These are phyloP conservation scores for Nothophoma quercina DNA, from an alignment of 2,329 filamentous ascomycete genomes.

Conservation along the genomic window DNA sequence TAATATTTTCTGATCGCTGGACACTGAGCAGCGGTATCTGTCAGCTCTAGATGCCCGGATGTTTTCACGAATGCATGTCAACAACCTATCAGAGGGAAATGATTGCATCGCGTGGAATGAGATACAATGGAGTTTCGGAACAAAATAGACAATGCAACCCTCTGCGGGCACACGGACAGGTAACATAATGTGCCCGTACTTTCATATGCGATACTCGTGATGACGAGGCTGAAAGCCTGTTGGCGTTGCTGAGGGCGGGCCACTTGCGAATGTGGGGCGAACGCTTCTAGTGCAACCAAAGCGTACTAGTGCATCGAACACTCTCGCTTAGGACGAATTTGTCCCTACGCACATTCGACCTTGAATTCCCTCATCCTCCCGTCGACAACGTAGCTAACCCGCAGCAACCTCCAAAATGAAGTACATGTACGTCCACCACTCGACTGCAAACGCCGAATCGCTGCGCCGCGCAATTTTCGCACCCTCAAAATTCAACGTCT, in stretches of 20 bases:
- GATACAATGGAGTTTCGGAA: too few relatives aligned
- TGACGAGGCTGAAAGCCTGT: neutral
- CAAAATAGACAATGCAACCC: too few relatives aligned
- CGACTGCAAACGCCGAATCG: constrained; percentile 20
- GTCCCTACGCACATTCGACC: too few relatives aligned
- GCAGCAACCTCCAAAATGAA: constrained; percentile 78
- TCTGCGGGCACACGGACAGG: too few relatives aligned
- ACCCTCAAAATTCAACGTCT: constrained; percentile 20
- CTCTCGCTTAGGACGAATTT: too few relatives aligned
- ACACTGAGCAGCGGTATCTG: too few relatives aligned
- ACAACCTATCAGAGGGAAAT: too few relatives aligned
- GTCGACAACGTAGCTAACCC: constrained; percentile 46
- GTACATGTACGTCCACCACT: constrained; percentile 72
- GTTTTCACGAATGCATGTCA: too few relatives aligned
- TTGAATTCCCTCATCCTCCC: constrained; percentile 26
- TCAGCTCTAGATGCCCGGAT: too few relatives aligned
- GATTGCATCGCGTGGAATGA: too few relatives aligned
- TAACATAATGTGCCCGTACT: too few relatives aligned
- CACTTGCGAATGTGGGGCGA: neutral
- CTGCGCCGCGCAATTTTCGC: constrained; percentile 21
- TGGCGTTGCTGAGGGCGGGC: neutral
- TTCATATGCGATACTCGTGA: neutral
- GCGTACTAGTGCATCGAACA: constrained; percentile 1
- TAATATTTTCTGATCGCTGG: too few relatives aligned
- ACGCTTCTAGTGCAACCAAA: neutral